Conservation (phyloP, 1,139 yeast species). For the Candida labiduridarum region DNA sequence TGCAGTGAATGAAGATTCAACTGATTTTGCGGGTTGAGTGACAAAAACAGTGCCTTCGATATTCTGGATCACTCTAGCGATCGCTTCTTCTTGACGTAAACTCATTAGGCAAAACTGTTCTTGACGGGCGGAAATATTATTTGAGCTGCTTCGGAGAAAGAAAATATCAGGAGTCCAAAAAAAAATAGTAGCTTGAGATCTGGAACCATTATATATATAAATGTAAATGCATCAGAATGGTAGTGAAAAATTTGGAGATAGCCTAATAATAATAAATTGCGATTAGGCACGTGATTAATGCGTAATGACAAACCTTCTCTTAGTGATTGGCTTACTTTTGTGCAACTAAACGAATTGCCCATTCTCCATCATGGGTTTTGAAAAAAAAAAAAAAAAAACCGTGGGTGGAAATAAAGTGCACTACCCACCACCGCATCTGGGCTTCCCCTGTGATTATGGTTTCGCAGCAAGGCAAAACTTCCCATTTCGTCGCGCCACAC, state of each 20-base stretch:
- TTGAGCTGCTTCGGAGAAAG: too few species aligned
- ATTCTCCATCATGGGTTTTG: conserved; percentile 6
- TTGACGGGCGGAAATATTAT: too few species aligned
- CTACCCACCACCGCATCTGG: too few species aligned
- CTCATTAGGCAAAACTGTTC: conserved; percentile 11
- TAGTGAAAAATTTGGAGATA: conserved; percentile 1
- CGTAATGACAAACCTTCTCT: conserved; percentile 3
- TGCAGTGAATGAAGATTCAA: conserved; percentile 33
- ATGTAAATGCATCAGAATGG: too few species aligned
- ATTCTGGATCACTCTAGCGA: conserved; percentile 23
- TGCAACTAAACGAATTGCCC: background rate
- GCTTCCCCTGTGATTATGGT: too few species aligned
- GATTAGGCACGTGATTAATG: conserved; percentile 6
- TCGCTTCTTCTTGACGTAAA: conserved; percentile 18
- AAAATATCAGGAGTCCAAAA: too few species aligned
- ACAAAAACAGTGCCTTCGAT: conserved; percentile 37
- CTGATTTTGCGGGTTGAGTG: conserved; percentile 52
- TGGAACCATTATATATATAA: background rate
- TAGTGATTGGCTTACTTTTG: conserved; percentile 3
- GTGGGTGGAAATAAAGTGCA: background rate
- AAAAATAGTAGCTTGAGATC: background rate
- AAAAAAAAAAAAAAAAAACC: background rate
- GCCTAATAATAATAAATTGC: conserved; percentile 1
- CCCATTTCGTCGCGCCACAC: too few species aligned
- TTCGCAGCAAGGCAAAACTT: background rate